A percentile compares a stretch with the other conserved stretches of the same genome.
Conservation (phyloP, 148 eudicot species). For the Chenopodium quinoa region DNA sequence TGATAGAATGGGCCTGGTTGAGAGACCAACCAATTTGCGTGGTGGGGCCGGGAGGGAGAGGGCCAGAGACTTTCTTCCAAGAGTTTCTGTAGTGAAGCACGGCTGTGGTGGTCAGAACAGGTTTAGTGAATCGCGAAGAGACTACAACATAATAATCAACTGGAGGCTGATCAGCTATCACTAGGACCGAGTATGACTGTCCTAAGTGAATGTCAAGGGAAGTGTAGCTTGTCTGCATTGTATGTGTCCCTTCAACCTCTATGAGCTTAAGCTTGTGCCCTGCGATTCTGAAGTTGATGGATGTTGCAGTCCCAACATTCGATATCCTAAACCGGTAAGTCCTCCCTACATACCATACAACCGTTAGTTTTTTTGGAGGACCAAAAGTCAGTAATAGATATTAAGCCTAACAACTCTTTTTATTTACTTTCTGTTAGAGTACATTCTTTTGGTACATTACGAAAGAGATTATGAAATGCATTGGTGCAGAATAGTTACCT, state of each 20-base stretch:
- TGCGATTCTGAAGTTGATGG: slow-evolving; percentile 86
- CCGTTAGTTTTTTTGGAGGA: no score
- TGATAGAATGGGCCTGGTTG: slow-evolving; percentile 68
- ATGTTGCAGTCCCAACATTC: slow-evolving; percentile 73
- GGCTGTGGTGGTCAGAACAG: slow-evolving; percentile 64
- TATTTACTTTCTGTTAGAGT: not conserved
- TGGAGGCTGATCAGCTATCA: slow-evolving; percentile 74
- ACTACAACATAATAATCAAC: slow-evolving; percentile 77
- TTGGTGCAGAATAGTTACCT: slow-evolving; percentile 33
- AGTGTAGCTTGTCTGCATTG: slow-evolving; percentile 57
- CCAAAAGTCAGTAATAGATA: no score
- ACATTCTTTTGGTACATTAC: no score
- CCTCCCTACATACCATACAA: slow-evolving; percentile 44
- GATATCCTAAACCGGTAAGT: slow-evolving; percentile 95
- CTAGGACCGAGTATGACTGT: slow-evolving; percentile 82
- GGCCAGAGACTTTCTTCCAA: slow-evolving; percentile 59
- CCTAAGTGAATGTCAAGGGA: slow-evolving; percentile 92
- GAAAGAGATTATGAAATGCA: not conserved
- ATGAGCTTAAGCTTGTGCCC: slow-evolving; percentile 85
- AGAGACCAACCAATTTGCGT: slow-evolving; percentile 63
- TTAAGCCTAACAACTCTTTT: no score
- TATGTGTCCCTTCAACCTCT: slow-evolving; percentile 93
- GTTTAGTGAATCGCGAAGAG: slow-evolving; percentile 73
- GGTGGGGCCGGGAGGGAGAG: slow-evolving; percentile 75
- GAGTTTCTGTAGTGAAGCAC: slow-evolving; percentile 86